A percentile compares a stretch with the other conserved stretches of the same genome.
phyloP scores from a whole-genome alignment of 108 stramenopile genomes.

The Thalassiosira profunda region DNA sequence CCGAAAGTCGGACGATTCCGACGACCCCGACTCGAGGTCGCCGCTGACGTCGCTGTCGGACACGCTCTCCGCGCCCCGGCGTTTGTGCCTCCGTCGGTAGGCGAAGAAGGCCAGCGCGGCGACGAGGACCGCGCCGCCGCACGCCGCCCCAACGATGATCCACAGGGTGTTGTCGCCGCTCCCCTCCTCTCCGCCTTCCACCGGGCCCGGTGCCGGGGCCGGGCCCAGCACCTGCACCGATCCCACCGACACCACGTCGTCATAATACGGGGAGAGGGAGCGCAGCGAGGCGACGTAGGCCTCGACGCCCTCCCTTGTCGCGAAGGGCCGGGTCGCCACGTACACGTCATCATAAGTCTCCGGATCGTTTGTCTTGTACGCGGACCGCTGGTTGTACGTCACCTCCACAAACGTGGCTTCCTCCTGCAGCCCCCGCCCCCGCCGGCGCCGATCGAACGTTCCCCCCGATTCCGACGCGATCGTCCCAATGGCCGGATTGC shows the following conservation, averaged over 20 bases:
- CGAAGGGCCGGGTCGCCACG: background rate
- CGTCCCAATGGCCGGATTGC: background rate
- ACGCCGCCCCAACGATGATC: background rate
- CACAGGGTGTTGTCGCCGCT: background rate
- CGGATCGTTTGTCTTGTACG: constrained; percentile 1
- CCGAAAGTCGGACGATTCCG: too few relatives aligned
- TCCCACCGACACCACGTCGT: background rate
- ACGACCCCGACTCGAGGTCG: background rate
- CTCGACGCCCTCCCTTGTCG: background rate
- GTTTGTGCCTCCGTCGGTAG: background rate
- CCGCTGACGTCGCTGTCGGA: background rate
- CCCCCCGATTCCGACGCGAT: background rate
- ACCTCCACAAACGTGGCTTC: background rate
- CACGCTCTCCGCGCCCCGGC: background rate
- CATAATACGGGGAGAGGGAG: background rate
- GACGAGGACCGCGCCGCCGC: background rate
- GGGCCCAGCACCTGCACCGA: background rate
- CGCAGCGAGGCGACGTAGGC: background rate
- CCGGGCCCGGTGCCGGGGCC: background rate
- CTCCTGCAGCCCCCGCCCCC: background rate
- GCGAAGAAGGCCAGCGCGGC: background rate
- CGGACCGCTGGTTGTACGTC: constrained; percentile 23
- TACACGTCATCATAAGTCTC: background rate
- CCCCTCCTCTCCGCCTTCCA: background rate
- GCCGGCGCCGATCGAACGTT: too few relatives aligned